Evolutionary conservation across 2,329 filamentous ascomycete genomes (phyloP).

Genomic region (Colletotrichum tofieldiae): DNA sequence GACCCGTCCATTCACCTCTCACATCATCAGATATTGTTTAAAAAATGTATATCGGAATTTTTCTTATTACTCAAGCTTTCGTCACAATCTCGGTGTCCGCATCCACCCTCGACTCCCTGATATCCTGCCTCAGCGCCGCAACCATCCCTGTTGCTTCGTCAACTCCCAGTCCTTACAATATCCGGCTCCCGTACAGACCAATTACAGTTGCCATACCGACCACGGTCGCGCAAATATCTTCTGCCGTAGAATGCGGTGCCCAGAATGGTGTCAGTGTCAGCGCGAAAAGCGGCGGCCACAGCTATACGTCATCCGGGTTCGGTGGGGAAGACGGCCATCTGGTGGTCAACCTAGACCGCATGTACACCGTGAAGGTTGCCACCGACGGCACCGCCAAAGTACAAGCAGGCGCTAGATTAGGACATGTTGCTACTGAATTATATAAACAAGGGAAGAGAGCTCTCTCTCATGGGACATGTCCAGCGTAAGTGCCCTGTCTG

Average conservation of each 20-base stretch:
- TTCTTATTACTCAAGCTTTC: not conserved
- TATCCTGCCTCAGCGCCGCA: constrained; percentile 46
- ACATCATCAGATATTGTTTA: too few species aligned
- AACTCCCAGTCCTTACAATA: constrained; percentile 49
- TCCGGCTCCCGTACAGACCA: constrained; percentile 55
- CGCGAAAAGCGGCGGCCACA: constrained; percentile 68
- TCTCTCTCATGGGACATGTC: constrained; percentile 67
- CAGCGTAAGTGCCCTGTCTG: constrained; percentile 55
- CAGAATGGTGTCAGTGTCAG: constrained; percentile 60
- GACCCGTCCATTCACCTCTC: not conserved
- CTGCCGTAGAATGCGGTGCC: constrained; percentile 62
- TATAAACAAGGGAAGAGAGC: constrained; percentile 57
- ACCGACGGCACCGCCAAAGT: constrained; percentile 58
- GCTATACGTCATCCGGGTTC: constrained; percentile 64
- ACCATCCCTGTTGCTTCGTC: constrained; percentile 45
- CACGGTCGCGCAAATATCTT: constrained; percentile 60
- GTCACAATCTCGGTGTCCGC: not conserved
- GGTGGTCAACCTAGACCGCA: constrained; percentile 63
- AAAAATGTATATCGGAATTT: not conserved
- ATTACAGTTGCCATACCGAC: constrained; percentile 61
- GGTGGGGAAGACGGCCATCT: constrained; percentile 65
- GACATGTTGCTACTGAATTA: constrained; percentile 60
- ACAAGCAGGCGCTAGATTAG: constrained; percentile 66
- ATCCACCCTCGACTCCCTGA: constrained; percentile 2
- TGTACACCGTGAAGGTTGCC: constrained; percentile 61